phyloP scores from a whole-genome alignment of 495 filamentous ascomycete genomes.

The Endocarpon pusillum region DNA sequence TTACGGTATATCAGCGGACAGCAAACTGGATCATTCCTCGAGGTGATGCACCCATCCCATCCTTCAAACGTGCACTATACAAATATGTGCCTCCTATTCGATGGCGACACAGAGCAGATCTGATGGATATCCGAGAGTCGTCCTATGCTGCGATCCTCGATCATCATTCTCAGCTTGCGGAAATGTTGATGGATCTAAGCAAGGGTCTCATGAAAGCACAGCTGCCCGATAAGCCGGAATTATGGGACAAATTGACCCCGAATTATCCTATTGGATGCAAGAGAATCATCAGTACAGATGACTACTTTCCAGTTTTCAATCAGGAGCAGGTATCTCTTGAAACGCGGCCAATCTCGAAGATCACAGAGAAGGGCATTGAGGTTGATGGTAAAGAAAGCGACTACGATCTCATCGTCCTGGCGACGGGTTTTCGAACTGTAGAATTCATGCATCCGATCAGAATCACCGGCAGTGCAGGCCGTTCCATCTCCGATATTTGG shows the following conservation, averaged over 20 bases:
- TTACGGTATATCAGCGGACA: slow-evolving; percentile 36
- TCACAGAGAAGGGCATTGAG: slow-evolving; percentile 27
- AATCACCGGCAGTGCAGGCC: slow-evolving; percentile 26
- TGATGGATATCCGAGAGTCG: slow-evolving; percentile 31
- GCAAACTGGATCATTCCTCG: slow-evolving; percentile 45
- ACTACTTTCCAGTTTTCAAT: slow-evolving; percentile 33
- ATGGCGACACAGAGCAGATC: slow-evolving; percentile 25
- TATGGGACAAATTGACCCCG: slow-evolving; percentile 32
- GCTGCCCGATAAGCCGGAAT: slow-evolving; percentile 22
- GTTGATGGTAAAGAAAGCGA: slow-evolving; percentile 22
- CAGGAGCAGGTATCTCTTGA: slow-evolving; percentile 30
- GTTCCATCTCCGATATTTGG: slow-evolving; percentile 31
- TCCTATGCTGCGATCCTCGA: slow-evolving; percentile 25
- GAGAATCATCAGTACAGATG: slow-evolving; percentile 35
- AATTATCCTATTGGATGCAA: slow-evolving; percentile 37
- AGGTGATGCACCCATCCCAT: slow-evolving; percentile 21
- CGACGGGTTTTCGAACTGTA: slow-evolving; percentile 36
- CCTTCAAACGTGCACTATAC: slow-evolving; percentile 18
- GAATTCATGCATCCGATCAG: slow-evolving; percentile 39
- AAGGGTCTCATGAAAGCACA: slow-evolving; percentile 16
- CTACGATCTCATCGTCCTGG: slow-evolving; percentile 36
- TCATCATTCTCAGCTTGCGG: slow-evolving; percentile 16
- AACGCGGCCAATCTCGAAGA: slow-evolving; percentile 23
- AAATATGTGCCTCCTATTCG: slow-evolving; percentile 28
- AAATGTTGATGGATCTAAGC: slow-evolving; percentile 16